These are phyloP conservation scores for Hyphopichia pseudoburtonii DNA, from an alignment of 1,139 yeast genomes.

Conservation along the genomic window DNA sequence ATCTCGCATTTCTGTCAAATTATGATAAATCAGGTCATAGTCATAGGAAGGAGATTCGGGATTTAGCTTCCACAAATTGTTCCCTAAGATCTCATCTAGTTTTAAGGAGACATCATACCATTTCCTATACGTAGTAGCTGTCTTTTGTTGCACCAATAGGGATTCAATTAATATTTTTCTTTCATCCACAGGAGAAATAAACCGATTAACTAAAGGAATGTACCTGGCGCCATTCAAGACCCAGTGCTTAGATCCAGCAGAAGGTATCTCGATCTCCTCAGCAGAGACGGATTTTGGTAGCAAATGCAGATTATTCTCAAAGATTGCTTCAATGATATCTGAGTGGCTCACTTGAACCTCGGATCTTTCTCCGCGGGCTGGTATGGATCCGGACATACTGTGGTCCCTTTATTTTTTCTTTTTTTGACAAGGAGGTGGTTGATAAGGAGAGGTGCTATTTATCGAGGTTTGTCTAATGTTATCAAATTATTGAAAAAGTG, in stretches of 20 bases:
- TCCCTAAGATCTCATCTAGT: conserved; percentile 64
- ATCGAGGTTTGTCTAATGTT: too few species aligned
- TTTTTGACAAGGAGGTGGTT: too few species aligned
- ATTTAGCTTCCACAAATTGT: conserved; percentile 69
- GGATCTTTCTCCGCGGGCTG: not conserved
- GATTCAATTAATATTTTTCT: conserved; percentile 24
- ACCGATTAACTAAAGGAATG: conserved; percentile 27
- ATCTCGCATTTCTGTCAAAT: conserved; percentile 56
- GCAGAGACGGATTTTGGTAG: not conserved
- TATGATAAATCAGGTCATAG: conserved; percentile 54
- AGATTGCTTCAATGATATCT: conserved; percentile 9
- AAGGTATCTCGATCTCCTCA: not conserved
- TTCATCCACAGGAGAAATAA: conserved; percentile 28
- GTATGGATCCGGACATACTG: too few species aligned
- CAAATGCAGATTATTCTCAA: conserved; percentile 3
- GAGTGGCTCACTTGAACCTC: conserved; percentile 2
- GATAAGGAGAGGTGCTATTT: too few species aligned
- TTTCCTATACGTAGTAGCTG: conserved; percentile 62
- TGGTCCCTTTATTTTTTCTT: too few species aligned
- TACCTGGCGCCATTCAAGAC: conserved; percentile 10
- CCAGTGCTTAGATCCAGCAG: not conserved
- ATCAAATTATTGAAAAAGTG: too few species aligned
- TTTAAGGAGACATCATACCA: conserved; percentile 68
- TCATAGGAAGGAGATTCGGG: conserved; percentile 70
- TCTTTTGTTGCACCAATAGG: conserved; percentile 50